Evolutionary conservation across 2,329 filamentous ascomycete genomes (phyloP).

Genomic region (Zasmidium citrigriseum): DNA sequence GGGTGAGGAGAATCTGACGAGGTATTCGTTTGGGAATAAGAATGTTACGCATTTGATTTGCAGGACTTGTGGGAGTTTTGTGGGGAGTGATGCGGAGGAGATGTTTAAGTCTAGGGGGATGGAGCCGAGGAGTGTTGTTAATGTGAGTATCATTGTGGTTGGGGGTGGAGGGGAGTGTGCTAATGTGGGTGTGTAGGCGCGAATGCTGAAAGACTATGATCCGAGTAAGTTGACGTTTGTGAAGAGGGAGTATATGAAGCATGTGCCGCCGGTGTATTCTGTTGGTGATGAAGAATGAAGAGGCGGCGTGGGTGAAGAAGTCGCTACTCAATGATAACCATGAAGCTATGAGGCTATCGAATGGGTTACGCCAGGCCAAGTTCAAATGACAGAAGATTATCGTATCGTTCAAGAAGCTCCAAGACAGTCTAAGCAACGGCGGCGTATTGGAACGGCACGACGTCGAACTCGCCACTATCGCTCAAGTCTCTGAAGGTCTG

Average conservation of each 20-base stretch:
- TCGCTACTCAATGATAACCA: background rate
- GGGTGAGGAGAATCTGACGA: constrained; percentile 20
- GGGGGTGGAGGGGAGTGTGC: background rate
- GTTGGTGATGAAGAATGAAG: constrained; percentile 1
- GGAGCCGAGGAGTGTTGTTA: constrained; percentile 22
- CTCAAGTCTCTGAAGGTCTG: too few relatives aligned
- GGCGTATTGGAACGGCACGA: too few relatives aligned
- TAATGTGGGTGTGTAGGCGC: constrained; percentile 10
- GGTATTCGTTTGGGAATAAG: constrained; percentile 23
- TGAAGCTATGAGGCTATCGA: too few relatives aligned
- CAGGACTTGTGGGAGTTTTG: constrained; percentile 21
- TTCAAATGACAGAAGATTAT: too few relatives aligned
- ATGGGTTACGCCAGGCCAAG: too few relatives aligned
- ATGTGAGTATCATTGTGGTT: constrained; percentile 19
- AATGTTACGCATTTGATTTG: constrained; percentile 28
- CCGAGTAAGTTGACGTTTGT: constrained; percentile 20
- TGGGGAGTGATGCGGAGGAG: constrained; percentile 24
- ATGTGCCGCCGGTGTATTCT: constrained; percentile 21
- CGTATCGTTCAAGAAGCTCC: too few relatives aligned
- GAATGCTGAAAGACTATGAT: constrained; percentile 31
- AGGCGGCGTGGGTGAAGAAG: background rate
- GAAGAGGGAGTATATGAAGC: constrained; percentile 21
- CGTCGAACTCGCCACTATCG: too few relatives aligned
- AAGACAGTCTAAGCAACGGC: too few relatives aligned
- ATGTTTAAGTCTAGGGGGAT: constrained; percentile 18